phyloP scores from a whole-genome alignment of 345 rosid genomes.

The Stellera chamaejasme region DNA sequence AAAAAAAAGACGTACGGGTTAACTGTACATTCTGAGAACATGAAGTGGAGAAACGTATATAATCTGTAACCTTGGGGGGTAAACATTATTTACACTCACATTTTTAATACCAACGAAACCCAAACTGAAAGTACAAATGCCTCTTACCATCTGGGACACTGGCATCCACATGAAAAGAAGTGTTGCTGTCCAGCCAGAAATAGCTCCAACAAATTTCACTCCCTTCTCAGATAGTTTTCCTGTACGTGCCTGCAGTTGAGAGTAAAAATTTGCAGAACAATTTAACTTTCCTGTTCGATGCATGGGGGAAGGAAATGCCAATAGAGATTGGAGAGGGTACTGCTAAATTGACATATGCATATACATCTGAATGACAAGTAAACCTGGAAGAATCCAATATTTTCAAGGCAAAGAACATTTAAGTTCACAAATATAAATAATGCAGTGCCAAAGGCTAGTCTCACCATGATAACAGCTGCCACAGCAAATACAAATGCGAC shows the following conservation, averaged over 20 bases:
- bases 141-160: slow-evolving; percentile 71
- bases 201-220: slow-evolving; percentile 48
- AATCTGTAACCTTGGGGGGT: no score
- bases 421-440: no score
- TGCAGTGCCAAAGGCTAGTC: slow-evolving; percentile 1
- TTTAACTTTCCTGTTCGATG: neutral
- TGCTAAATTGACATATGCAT: no score
- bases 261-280: slow-evolving; percentile 12
- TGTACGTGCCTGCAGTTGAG: slow-evolving; percentile 49
- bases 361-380: no score
- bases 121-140: slow-evolving; percentile 6
- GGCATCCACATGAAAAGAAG: slow-evolving; percentile 99
- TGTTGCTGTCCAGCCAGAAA: slow-evolving; percentile 96
- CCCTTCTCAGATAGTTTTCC: slow-evolving; percentile 69
- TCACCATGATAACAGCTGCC: slow-evolving; percentile 65
- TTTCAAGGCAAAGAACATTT: no score
- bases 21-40: no score
- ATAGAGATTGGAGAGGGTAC: no score
- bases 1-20: no score
- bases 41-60: no score
- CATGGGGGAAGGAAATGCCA: no score
- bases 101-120: neutral
- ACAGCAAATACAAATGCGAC: slow-evolving; percentile 49
- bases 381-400: no score
- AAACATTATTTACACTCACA: neutral